Evolutionary conservation across 164 flowering plant genomes (phyloP), one percentile per base, ranked within the genome.

Genomic region (Warburgia ugandensis): DNA sequence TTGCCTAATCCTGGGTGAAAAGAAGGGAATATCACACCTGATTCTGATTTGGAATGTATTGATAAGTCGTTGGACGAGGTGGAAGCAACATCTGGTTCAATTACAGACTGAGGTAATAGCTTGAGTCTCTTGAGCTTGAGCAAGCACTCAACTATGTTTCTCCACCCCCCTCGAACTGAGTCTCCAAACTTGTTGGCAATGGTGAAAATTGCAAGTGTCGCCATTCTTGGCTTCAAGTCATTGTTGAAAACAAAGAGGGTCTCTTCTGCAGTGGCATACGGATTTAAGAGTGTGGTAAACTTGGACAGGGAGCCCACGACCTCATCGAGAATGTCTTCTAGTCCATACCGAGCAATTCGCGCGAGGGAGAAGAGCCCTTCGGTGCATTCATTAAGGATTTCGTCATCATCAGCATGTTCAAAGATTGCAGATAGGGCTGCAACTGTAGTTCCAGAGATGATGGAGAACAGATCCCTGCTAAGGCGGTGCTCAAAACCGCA

Each of bases 201-300:
- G 12, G 95, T 79, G 71, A 92, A 92, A n/a, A 82, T 81, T 1
- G 97, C 81, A 7, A 92, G 77, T 0, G 83, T 81, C 2, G 99
- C 97, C 80, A 92, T 74, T 70, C 80, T 81, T 4, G 94, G 81
- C 64, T 86, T 86, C 69, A 75, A 29, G 26, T 92, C 97, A 48
- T 88, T 64, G 66, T 82, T 74, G 43, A 89, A 82, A 9, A 76
- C 76, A 56, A 76, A 80, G 20, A 86, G 56, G 5, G 95, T 86
- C 54, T 92, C 99, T 55, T 88, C 95, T n/a, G 94, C 60, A 1
- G 99, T 68, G 30, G 86, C 79, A 40, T 84, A 91, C 22, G 97
- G 96, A 47, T 87, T 91, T 33, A 89, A 49, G 13, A 89, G 68
- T 1, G 95, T 75, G 12, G 97, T 92, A 68, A 81, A 86, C 53